Percentiles rank a stretch among this genome's conserved stretches.
These are phyloP conservation scores for Gossypium sturtianum DNA, from an alignment of 345 rosid genomes.

Conservation along the genomic window DNA sequence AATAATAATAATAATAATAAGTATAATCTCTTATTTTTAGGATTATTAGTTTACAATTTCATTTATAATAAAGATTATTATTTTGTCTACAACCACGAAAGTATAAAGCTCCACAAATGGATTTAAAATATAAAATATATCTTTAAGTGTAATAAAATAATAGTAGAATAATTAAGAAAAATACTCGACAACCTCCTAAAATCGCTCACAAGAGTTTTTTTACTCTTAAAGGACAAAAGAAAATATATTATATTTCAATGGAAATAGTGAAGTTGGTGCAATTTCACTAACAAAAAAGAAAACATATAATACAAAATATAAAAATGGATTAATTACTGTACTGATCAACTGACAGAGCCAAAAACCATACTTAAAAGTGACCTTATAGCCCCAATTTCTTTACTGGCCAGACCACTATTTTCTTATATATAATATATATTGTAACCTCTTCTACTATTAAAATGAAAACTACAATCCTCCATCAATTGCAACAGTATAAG, in stretches of 20 bases:
- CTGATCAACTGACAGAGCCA: slow-evolving; percentile 5
- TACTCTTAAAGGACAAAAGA: no score
- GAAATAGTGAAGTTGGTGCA: neutral
- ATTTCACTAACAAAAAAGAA: neutral
- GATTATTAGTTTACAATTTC: neutral
- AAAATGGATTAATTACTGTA: neutral
- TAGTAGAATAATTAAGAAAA: no score
- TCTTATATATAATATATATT: neutral
- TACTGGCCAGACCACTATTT: slow-evolving; percentile 13
- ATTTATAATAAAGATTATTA: neutral
- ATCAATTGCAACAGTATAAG: neutral
- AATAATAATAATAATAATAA: no score
- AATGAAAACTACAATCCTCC: neutral
- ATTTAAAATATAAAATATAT: no score
- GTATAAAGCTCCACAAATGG: no score
- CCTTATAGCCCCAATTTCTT: slow-evolving; percentile 9
- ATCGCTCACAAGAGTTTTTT: no score
- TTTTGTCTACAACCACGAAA: no score
- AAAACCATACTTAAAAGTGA: slow-evolving; percentile 11
- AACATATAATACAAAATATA: neutral
- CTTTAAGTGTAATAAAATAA: no score
- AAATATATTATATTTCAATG: neutral
- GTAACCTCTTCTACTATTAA: neutral
- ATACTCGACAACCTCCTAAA: no score
- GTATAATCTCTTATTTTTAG: neutral